Conservation (phyloP, 73 alveolate genomes). For the Paramecium octaurelia region DNA sequence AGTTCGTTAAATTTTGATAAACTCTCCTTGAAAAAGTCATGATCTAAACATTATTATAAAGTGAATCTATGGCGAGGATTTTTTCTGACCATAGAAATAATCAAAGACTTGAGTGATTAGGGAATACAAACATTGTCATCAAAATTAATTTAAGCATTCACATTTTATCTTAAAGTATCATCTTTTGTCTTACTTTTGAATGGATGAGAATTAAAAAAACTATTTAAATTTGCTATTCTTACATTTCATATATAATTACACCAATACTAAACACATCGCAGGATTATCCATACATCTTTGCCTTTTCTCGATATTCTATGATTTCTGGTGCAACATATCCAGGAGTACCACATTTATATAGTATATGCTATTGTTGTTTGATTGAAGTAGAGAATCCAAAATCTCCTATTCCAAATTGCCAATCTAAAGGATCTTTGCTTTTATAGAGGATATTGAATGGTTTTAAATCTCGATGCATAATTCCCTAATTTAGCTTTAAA, state of each 20-base stretch:
- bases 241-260: constrained; percentile 16
- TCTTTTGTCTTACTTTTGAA: constrained; percentile 3
- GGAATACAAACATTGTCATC: background rate
- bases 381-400: constrained; percentile 31
- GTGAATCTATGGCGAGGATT: background rate
- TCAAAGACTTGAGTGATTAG: background rate
- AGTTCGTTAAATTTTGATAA: background rate
- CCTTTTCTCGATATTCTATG: background rate
- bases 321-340: constrained; percentile 50
- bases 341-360: constrained; percentile 49
- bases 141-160: background rate
- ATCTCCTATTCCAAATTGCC: constrained; percentile 14
- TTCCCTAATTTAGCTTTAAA: background rate
- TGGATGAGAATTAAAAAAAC: background rate
- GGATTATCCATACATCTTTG: background rate
- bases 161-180: background rate
- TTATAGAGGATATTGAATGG: background rate
- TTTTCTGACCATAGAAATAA: background rate
- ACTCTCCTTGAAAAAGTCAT: background rate
- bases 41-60: background rate
- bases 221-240: background rate
- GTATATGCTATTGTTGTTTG: background rate
- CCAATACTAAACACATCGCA: constrained; percentile 43
- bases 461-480: constrained; percentile 43
- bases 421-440: background rate